These are phyloP conservation scores for Stromatinia cepivora DNA, from an alignment of 2,329 filamentous ascomycete genomes.

Conservation along the genomic window DNA sequence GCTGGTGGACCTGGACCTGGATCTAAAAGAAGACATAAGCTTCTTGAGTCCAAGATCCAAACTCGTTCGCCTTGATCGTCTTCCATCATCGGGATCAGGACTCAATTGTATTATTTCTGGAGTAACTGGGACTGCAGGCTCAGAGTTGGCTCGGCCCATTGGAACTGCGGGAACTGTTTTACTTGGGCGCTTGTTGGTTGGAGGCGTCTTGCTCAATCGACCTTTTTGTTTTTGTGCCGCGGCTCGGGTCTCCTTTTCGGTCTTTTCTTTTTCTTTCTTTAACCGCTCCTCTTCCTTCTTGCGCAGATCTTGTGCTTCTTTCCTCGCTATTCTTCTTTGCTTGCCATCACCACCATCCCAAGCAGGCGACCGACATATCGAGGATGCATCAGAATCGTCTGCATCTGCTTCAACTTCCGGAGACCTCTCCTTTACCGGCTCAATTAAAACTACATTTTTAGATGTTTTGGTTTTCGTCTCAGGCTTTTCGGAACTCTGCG, in stretches of 20 bases:
- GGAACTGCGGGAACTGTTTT: slow-evolving; percentile 6
- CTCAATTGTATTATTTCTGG: slow-evolving; percentile 5
- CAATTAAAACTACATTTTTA: neutral
- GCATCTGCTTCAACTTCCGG: slow-evolving; percentile 27
- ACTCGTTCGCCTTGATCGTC: slow-evolving; percentile 31
- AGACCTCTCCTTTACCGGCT: neutral
- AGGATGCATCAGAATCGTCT: slow-evolving; percentile 36
- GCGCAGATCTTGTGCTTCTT: slow-evolving; percentile 44
- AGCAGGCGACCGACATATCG: slow-evolving; percentile 61
- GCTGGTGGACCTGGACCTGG: slow-evolving; percentile 15
- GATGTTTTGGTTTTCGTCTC: neutral
- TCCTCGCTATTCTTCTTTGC: slow-evolving; percentile 48
- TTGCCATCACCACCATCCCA: slow-evolving; percentile 58
- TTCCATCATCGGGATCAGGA: slow-evolving; percentile 9
- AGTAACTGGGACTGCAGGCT: neutral
- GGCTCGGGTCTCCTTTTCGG: slow-evolving; percentile 42
- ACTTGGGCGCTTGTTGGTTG: slow-evolving; percentile 28
- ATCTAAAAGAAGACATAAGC: slow-evolving; percentile 28
- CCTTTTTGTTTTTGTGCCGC: slow-evolving; percentile 26
- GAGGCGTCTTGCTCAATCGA: slow-evolving; percentile 39
- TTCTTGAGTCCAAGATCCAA: slow-evolving; percentile 33
- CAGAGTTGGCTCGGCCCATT: slow-evolving; percentile 6
- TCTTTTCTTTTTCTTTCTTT: slow-evolving; percentile 43
- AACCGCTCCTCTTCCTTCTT: slow-evolving; percentile 47
- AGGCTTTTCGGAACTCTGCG: slow-evolving; percentile 5